phyloP scores from a whole-genome alignment of 2,329 filamentous ascomycete genomes.

The Colletotrichum siamense region DNA sequence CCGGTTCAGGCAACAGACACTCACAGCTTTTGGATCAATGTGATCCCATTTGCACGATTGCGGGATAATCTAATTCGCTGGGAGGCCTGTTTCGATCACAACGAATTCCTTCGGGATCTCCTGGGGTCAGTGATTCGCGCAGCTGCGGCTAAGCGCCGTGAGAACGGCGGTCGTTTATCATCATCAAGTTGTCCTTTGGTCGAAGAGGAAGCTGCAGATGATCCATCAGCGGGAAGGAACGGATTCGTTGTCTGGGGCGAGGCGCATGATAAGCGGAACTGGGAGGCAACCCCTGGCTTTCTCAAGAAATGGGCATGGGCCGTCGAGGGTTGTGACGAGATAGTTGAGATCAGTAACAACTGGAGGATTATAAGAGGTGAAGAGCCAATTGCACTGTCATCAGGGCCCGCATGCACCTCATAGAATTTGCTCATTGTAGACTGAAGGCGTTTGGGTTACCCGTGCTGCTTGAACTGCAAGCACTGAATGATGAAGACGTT shows the following conservation, averaged over 20 bases:
- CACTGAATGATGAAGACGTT: not conserved
- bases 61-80: constrained; percentile 18
- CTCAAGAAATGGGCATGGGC: constrained; percentile 27
- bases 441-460: not conserved
- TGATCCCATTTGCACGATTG: constrained; percentile 9
- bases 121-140: constrained; percentile 1
- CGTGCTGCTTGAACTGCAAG: not conserved
- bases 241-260: constrained; percentile 30
- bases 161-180: not conserved
- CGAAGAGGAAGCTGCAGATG: not conserved
- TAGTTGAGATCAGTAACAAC: constrained; percentile 24
- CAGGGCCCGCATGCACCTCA: fast-evolving
- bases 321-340: constrained; percentile 24
- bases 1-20: not conserved
- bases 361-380: constrained; percentile 28
- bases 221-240: not conserved
- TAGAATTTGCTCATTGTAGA: not conserved
- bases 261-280: constrained; percentile 23
- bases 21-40: constrained; percentile 13
- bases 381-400: not conserved
- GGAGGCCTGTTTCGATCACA: constrained; percentile 6
- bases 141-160: not conserved
- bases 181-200: not conserved
- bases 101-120: constrained; percentile 1
- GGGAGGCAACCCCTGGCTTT: constrained; percentile 29